Evolutionary conservation across 768 basidiomycete genomes (phyloP).

Genomic region (Psilocybe cyanescens): DNA sequence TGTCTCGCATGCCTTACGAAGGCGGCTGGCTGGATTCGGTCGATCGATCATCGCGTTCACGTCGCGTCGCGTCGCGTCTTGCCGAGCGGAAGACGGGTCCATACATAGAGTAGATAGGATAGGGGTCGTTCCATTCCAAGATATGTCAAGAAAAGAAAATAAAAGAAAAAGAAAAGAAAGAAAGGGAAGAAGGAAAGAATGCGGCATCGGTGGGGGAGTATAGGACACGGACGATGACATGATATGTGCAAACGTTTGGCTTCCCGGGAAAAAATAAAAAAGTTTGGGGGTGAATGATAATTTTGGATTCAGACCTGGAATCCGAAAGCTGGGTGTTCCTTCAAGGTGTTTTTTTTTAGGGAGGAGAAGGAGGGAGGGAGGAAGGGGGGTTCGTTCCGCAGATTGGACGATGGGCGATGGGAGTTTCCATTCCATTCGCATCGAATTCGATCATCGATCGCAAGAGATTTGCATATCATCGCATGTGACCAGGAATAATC

Average conservation of each 20-base stretch:
- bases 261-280: constrained; percentile 4
- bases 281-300: constrained; percentile 16
- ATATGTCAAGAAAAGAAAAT: too few relatives aligned
- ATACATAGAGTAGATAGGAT: too few relatives aligned
- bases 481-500: constrained; percentile 21
- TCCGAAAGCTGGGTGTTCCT: constrained; percentile 21
- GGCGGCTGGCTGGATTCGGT: too few relatives aligned
- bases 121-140: too few relatives aligned
- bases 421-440: too few relatives aligned
- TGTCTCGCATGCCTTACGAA: too few relatives aligned
- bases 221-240: too few relatives aligned
- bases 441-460: constrained; percentile 26
- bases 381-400: not conserved
- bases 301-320: constrained; percentile 37
- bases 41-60: not conserved
- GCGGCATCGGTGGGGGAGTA: too few relatives aligned
- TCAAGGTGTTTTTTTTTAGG: constrained; percentile 24
- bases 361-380: constrained; percentile 15
- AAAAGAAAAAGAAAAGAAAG: too few relatives aligned
- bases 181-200: too few relatives aligned
- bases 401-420: not conserved
- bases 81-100: not conserved
- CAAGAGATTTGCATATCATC: constrained; percentile 7
- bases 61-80: not conserved
- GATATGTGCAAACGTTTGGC: constrained; percentile 17